Base-by-base conservation (phyloP, 805 yeast species). In the Priceomyces castillae region DNA sequence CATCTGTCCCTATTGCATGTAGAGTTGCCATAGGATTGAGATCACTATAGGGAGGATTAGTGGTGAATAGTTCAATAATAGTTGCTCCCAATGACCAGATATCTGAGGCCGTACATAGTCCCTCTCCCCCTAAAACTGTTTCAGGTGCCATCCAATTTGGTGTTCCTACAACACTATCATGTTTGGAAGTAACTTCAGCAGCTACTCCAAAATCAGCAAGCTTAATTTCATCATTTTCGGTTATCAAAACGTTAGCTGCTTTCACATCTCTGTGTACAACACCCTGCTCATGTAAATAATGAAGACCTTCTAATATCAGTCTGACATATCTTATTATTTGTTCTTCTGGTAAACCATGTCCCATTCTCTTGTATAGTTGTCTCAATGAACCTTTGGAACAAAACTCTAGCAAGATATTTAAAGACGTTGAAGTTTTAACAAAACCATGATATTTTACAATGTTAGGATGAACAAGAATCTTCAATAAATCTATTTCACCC, bases 131-230 rank as follows among this genome's bases (percentile, higher is more conserved):
- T 34, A 83, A 72, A 3, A 94, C 86, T 2, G 95, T 82, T 58
- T 94, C 99, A 0, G 99, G 99, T 0, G 99, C 97, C 97, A 94
- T 90, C 98, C 98, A 94, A 59, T 92, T 86, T 0, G 97, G 95
- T 0, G 98, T 89, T 1, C 99, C 99, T 12, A 76, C 78, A 7
- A 79, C 81, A 2, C 75, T 72, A 39, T 56, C 56, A 48, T 66
- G 76, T 53, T 51, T 67, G 26, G 56, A 51, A 34, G 55, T 52
- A 2, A 74, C 73, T 35, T 70, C 71, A 4, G 97, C 87, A 1
- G 98, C 95, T 6, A 92, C 97, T 1, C 98, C 98, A 64, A 92
- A 92, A 62, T 92, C 99, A 2, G 97, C 97, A 39, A 92, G 74
- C 55, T 92, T 94, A 11, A 89, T 86, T 7, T 75, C 74, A 2